Conservation (phyloP, 2,329 filamentous ascomycete species). For the Balansia obtecta region DNA sequence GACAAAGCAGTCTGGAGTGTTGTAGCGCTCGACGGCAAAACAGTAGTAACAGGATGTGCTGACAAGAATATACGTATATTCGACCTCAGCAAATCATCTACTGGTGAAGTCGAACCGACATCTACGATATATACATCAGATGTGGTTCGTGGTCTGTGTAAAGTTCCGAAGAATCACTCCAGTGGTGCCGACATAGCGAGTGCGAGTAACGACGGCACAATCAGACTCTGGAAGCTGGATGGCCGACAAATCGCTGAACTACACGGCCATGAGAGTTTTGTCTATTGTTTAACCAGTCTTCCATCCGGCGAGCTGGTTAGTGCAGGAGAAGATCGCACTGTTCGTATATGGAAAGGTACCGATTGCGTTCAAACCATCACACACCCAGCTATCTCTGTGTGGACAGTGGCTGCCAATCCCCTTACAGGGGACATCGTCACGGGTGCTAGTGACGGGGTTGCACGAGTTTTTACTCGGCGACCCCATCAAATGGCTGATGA, state of each 20-base stretch:
- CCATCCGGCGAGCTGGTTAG: constrained; percentile 83
- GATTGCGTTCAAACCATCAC: constrained; percentile 92
- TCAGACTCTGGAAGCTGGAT: constrained; percentile 75
- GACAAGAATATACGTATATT: constrained; percentile 85
- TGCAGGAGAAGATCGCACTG: constrained; percentile 86
- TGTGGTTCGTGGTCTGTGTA: constrained; percentile 79
- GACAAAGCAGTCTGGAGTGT: constrained; percentile 81
- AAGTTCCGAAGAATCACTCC: constrained; percentile 60
- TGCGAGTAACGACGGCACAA: constrained; percentile 81
- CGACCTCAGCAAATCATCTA: constrained; percentile 50
- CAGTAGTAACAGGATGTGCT: constrained; percentile 81
- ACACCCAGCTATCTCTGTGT: constrained; percentile 92
- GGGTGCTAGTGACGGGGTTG: constrained; percentile 77
- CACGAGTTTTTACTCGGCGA: constrained; percentile 71
- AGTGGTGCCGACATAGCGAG: constrained; percentile 89
- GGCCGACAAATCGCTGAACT: constrained; percentile 68
- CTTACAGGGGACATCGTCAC: constrained; percentile 88
- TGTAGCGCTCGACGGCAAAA: constrained; percentile 65
- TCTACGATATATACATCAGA: constrained; percentile 56
- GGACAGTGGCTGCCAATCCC: constrained; percentile 73
- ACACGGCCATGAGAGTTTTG: constrained; percentile 84
- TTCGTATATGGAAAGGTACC: constrained; percentile 72
- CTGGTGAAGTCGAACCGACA: constrained; percentile 36
- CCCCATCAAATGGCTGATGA: constrained; percentile 56
- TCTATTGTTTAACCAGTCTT: constrained; percentile 70